Percentiles rank a stretch among this genome's conserved stretches.
These are phyloP conservation scores for Colletotrichum sp. DNA, from an alignment of 2,329 filamentous ascomycete species.

Conservation along the genomic window DNA sequence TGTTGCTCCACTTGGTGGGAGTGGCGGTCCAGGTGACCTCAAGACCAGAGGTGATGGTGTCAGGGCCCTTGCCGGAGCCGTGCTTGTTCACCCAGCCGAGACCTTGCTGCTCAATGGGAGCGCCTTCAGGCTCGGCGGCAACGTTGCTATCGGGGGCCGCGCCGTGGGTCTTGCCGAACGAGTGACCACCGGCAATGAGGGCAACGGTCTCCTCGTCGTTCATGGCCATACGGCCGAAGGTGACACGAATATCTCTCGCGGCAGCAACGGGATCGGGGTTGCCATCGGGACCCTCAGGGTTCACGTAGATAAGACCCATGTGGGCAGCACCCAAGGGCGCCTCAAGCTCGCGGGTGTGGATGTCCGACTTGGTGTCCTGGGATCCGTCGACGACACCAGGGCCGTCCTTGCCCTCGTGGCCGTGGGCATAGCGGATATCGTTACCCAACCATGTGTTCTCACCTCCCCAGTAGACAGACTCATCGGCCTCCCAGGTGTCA, in stretches of 20 bases:
- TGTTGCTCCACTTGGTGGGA: slow-evolving; percentile 76
- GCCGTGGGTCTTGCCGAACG: slow-evolving; percentile 85
- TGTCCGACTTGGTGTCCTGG: slow-evolving; percentile 31
- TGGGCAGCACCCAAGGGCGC: slow-evolving; percentile 71
- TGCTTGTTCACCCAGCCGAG: slow-evolving; percentile 74
- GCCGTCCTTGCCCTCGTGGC: slow-evolving; percentile 37
- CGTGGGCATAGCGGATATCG: slow-evolving; percentile 68
- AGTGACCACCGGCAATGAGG: slow-evolving; percentile 79
- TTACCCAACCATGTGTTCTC: slow-evolving; percentile 76
- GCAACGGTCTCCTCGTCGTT: slow-evolving; percentile 83
- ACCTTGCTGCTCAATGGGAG: slow-evolving; percentile 69
- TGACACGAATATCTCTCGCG: slow-evolving; percentile 74
- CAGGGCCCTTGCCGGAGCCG: slow-evolving; percentile 68
- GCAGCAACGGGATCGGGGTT: slow-evolving; percentile 74
- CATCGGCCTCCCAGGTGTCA: slow-evolving; percentile 78
- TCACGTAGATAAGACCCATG: slow-evolving; percentile 84
- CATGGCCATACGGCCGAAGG: slow-evolving; percentile 86
- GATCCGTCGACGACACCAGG: slow-evolving; percentile 34
- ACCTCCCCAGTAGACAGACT: slow-evolving; percentile 79
- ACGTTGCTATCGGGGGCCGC: slow-evolving; percentile 65
- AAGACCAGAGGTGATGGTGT: slow-evolving; percentile 77
- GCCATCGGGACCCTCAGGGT: slow-evolving; percentile 79
- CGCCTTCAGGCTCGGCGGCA: slow-evolving; percentile 70
- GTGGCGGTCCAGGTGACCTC: slow-evolving; percentile 83
- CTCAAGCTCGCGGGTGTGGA: slow-evolving; percentile 52